Base-by-base conservation (phyloP, 176 grass and related monocot genomes). In the Bonia amplexicaulis region DNA sequence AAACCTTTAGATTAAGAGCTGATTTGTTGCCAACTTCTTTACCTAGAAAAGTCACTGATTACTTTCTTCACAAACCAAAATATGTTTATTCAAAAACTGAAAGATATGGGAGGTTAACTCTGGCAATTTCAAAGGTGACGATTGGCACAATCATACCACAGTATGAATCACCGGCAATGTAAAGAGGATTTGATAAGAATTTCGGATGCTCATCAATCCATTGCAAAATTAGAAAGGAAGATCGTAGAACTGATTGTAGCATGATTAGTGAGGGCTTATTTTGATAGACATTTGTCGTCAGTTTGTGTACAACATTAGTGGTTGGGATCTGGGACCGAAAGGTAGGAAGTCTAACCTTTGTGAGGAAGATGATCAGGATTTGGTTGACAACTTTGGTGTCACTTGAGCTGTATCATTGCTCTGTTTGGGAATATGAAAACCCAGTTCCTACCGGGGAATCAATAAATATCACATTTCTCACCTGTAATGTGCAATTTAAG, bases 141-240 rank as follows among this genome's bases (percentile, higher is more conserved):
- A n/a, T n/a, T n/a, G n/a, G n/a, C n/a, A n/a, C n/a, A n/a, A n/a
- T n/a, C n/a, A n/a, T n/a, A n/a, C n/a, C n/a, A n/a, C n/a, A n/a
- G n/a, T 94, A 94, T 1, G 94, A 97, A 82, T 97, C 92, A 45
- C 92, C 92, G 6, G 69, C 84, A 31, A 97, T 88, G 65, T 92
- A 97, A 11, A 97, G 79, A 49, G 91, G 89, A 77, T 97, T 97
- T 15, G 89, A 84, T 1, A 71, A 55, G 52, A 93, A 97, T 66
- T 90, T 46, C 2, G 87, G 85, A 3, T 97, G 91, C 39, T 83
- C 74, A 3, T 33, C 65, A 37, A 97, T 77, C 94, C 94, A 97
- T 82, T 95, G 41, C n/a, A 89, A 25, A 12, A 51, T 59, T 15
- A 65, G 9, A 49, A 64, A 77, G 12, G 14, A 5, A 66, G 17